Conservation (phyloP, 805 yeast genomes). For the fission yeast (Schizosaccharomyces pombe) region ASM294v3 CU329670.1:3926501-3927000, state of each 20-base stretch:
- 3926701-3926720: slow-evolving; percentile 46
- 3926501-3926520: slow-evolving; percentile 8
- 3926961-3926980: slow-evolving; percentile 46
- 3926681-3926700: slow-evolving; percentile 34
- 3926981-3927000: slow-evolving; percentile 42
- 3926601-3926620: slow-evolving; percentile 65
- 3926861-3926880: slow-evolving; percentile 4
- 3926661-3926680: slow-evolving; percentile 32
- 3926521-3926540: slow-evolving; percentile 20
- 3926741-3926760: slow-evolving; percentile 48
- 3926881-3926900: slow-evolving; percentile 19
- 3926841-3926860: slow-evolving; percentile 17
- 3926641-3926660: slow-evolving; percentile 66
- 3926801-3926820: slow-evolving; percentile 91
- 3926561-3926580: slow-evolving; percentile 37
- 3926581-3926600: slow-evolving; percentile 44
- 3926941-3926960: slow-evolving; percentile 39
- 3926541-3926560: slow-evolving; percentile 29
- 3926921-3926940: slow-evolving; percentile 33
- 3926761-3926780: slow-evolving; percentile 68
- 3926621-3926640: slow-evolving; percentile 54
- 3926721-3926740: slow-evolving; percentile 64
- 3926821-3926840: slow-evolving; percentile 78
- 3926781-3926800: slow-evolving; percentile 69
- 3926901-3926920: slow-evolving; percentile 37